Evolutionary conservation across 2,329 filamentous ascomycete genomes (phyloP).

Genomic region (Corynespora cassiicola): DNA sequence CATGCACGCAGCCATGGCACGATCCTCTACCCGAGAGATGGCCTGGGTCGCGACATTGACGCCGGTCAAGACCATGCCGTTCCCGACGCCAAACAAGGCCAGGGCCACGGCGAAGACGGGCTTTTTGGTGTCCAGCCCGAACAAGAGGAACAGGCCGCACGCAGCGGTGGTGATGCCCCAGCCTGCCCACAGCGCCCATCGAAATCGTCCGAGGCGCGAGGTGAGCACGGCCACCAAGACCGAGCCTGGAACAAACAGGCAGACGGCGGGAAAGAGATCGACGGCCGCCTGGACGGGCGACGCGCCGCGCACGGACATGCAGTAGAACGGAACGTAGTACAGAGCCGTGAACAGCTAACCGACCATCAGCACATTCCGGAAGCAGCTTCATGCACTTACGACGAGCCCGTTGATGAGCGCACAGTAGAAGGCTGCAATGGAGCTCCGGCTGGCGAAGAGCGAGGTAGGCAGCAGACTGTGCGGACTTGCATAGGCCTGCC

Average conservation of each 20-base stretch:
- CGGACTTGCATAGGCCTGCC: constrained; percentile 41
- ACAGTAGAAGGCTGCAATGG: constrained; percentile 48
- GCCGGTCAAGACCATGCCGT: constrained; percentile 49
- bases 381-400: constrained; percentile 32
- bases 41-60: constrained; percentile 51
- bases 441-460: constrained; percentile 45
- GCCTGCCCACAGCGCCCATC: constrained; percentile 52
- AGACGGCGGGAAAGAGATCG: constrained; percentile 44
- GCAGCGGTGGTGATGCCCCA: constrained; percentile 48
- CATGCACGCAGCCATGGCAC: constrained; percentile 44
- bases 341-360: constrained; percentile 49
- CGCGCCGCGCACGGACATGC: constrained; percentile 43
- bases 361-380: neutral
- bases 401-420: constrained; percentile 52
- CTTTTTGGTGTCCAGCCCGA: constrained; percentile 40
- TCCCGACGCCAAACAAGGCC: constrained; percentile 49
- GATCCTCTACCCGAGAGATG: constrained; percentile 39
- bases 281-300: constrained; percentile 45
- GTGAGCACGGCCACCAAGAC: constrained; percentile 32
- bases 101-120: constrained; percentile 46
- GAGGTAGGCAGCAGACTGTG: constrained; percentile 46
- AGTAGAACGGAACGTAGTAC: constrained; percentile 53
- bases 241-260: constrained; percentile 38
- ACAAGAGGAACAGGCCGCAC: constrained; percentile 47
- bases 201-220: constrained; percentile 33